phyloP scores from a whole-genome alignment of 2,329 filamentous ascomycete species.

The Arthrinium phaeospermum region DNA sequence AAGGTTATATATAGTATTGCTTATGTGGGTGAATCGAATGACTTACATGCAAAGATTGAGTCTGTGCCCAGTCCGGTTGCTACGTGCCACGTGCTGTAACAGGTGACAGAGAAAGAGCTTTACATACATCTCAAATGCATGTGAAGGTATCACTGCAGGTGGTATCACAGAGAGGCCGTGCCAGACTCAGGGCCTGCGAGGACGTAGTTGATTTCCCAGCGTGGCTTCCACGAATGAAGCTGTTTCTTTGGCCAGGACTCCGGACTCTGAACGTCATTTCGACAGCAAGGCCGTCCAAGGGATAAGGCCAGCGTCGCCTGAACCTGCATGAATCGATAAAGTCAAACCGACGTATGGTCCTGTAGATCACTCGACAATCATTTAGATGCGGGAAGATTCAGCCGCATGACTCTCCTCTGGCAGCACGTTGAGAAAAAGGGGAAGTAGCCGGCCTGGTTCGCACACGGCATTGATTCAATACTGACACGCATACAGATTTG shows the following conservation, averaged over 20 bases:
- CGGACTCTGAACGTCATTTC: neutral
- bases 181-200: neutral
- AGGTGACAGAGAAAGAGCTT: neutral
- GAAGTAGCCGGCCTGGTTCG: neutral
- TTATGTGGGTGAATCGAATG: neutral
- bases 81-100: neutral
- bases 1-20: neutral
- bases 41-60: constrained; percentile 3
- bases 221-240: neutral
- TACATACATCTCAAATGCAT: neutral
- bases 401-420: neutral
- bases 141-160: neutral
- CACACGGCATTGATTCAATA: neutral
- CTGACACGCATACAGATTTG: neutral
- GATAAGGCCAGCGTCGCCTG: neutral
- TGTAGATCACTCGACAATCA: neutral
- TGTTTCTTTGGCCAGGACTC: neutral
- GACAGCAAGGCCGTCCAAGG: neutral
- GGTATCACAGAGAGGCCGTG: neutral
- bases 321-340: neutral
- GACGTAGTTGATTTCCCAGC: too few species aligned
- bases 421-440: neutral
- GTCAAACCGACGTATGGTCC: neutral
- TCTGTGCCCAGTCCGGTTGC: neutral
- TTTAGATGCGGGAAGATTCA: neutral